Percentiles rank a stretch among this genome's conserved stretches.
Conservation (phyloP, 495 filamentous ascomycete species). For the Lasiosphaeris hirsuta region DNA sequence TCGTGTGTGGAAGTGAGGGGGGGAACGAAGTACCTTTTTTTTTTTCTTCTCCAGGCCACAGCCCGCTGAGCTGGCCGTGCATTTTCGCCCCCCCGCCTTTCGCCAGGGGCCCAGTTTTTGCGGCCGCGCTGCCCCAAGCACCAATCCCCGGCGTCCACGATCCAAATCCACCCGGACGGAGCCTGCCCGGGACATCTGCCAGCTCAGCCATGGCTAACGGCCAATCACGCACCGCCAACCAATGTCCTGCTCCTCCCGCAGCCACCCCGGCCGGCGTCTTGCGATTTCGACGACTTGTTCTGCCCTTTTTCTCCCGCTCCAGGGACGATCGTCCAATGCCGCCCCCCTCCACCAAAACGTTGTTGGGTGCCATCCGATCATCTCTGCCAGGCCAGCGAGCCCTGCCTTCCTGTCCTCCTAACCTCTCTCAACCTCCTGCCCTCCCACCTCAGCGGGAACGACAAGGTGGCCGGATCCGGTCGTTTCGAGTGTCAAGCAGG, state of each 20-base stretch:
- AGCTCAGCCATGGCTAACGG: conserved; percentile 21
- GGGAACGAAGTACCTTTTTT: neutral
- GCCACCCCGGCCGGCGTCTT: conserved; percentile 12
- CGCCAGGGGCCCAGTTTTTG: conserved; percentile 20
- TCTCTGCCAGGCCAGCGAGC: neutral
- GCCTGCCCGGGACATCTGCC: conserved; percentile 25
- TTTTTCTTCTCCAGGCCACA: conserved; percentile 14
- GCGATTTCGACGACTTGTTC: neutral
- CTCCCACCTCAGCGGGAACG: neutral
- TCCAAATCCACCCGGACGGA: conserved; percentile 24
- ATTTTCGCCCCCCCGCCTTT: conserved; percentile 29
- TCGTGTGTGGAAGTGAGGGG: too few relatives aligned
- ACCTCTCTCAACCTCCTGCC: too few relatives aligned
- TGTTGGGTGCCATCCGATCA: conserved; percentile 10
- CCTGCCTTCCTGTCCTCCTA: neutral
- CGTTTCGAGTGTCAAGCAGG: conserved; percentile 3
- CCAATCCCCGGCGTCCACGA: conserved; percentile 35
- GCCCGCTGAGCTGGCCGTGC: conserved; percentile 37
- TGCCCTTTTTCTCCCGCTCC: conserved; percentile 15
- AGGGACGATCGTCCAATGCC: conserved; percentile 20
- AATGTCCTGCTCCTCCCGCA: conserved; percentile 14
- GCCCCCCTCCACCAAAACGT: neutral
- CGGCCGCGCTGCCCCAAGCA: conserved; percentile 13
- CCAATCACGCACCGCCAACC: conserved; percentile 31
- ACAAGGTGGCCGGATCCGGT: conserved; percentile 4